Evolutionary conservation across 176 grass and related monocot genomes (phyloP), one percentile per base, ranked within the genome.

Genomic region (Hordeum marinum): DNA sequence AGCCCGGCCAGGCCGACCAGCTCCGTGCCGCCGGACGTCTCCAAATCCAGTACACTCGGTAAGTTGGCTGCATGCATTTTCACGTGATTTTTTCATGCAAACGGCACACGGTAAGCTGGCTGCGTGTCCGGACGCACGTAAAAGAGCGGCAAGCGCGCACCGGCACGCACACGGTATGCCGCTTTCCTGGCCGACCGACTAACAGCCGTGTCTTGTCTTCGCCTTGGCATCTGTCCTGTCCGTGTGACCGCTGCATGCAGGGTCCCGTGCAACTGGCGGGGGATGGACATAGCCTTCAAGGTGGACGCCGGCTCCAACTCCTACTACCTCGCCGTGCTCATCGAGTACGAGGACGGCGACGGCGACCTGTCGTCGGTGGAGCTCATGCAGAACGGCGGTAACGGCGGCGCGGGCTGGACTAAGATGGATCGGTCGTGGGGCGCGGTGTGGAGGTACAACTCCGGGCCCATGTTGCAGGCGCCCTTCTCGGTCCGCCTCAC

Each of bases 251-350:
- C 34, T 48, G 75, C 77, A 98, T 48, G 75, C 77, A 98, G 95
- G n/a, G 93, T 95, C 15, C 87, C 84, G 82, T 98, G 95, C 91
- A 83, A 83, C 50, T 98, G 92, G 73, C 87, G 26, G 4, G 95
- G 95, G 52, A 20, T 75, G 63, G 71, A 94, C 69, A 73, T 98
- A 17, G 76, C 89, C 17, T 93, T 98, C 84, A 82, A 79, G 63
- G 92, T 98, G 36, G 92, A 98, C 58, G 39, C 50, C 32, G 92
- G 95, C 35, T 98, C 95, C 21, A 98, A 98, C 88, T 66, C 87
- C 8, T 75, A 90, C 88, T 98, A 98, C 90, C 73, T 98, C 4
- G 95, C 92, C 3, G 45, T 98, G 26, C 79, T 94, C 10, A 23
- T 94, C 69, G 90, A 94, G 86, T 94, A 90, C 80, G 88, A 88